Base-by-base conservation (phyloP, 225 moss, liverwort and hornwort species). In the Polytrichum commune region DNA sequence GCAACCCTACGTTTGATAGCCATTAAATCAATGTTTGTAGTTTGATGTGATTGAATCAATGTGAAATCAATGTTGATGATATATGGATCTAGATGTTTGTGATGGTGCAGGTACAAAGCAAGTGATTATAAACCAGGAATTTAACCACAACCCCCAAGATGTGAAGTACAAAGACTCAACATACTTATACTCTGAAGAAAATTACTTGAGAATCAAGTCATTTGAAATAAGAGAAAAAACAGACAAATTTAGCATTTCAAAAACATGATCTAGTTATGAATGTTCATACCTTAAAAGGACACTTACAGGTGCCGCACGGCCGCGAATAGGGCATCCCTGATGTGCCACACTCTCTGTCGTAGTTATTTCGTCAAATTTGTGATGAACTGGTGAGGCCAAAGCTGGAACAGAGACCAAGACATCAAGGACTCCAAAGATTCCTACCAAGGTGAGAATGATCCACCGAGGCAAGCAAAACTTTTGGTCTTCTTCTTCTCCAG, bases 251-350 rank as follows among this genome's bases (percentile, higher is more conserved):
- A 10, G 46, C 0, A 60, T 25, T 24, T 7, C 29, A 55, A n/a
- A 73, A 10, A 57, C 20, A 33, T 30, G 13, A 4, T 13, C 46
- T 46, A 46, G 46, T 46, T 13, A 16, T 46, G 13, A 46, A 46
- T 46, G 46, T 13, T 46, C 46, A 46, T 46, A 76, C 80, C 81
- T 81, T 62, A 87, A 29, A 60, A 81, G 67, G 27, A 87, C 72
- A 74, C 81, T 84, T 62, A 87, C 28, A 70, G 87, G 87, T 7
- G 87, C 81, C 10, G 74, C 79, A 19, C 81, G 77, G 1, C 79
- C 74, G 69, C 73, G 67, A 60, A 69, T 55, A 8, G 84, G 81
- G 55, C 74, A 81, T 20, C 74, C 69, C 54, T 57, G 19, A 33
- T 60, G 68, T 30, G 73, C 55, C 3, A 64, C 67, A 5, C 54